Base-by-base conservation (phyloP, 192 early-diverging fungal species). In the Umbelopsis sp. region DNA sequence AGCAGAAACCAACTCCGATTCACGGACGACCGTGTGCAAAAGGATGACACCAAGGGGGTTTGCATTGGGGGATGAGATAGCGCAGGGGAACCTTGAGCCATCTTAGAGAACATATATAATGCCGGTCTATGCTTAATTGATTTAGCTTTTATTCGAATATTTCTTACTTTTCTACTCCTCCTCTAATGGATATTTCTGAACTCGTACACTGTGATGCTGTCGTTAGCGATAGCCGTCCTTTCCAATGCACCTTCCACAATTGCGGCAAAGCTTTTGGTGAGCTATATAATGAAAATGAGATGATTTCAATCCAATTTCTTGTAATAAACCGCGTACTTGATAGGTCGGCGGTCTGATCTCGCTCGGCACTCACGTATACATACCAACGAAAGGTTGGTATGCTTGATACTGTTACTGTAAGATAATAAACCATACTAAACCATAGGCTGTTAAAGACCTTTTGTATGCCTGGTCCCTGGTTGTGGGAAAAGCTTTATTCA, bases 401-500 rank as follows among this genome's bases (percentile, higher is more conserved):
- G 37, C 16, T 13, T n/a, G 11, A 47, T 22, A 18, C 13, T 3
- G 2, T 11, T 16, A 73, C 22, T 52, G n/a, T 15, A 52, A 37
- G 1, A 66, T 7, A 27, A 22, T 49, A 72, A 46, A 16, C 22
- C 21, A 68, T 58, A 13, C 22, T 49, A 45, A 50, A 18, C 3
- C 6, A 47, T 64, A 30, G n/a, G 18, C 64, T 50, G 25, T 22
- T 22, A 37, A 72, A 85, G 88, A 75, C 91, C 92, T 1, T 94
- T 90, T 76, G 73, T 77, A 30, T 94, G 92, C 73, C 65, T 46
- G 27, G 85, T 86, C 67, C 73, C 75, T 41, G 82, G 81, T 48
- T 94, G 93, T 74, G 88, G 84, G 64, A 94, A 94, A 82, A 84
- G 89, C 51, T 94, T 94, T 65, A 92, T 94, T 76, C 91, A 83